Conservation (phyloP, 768 basidiomycete species). For the Suillus tomentosus region DNA sequence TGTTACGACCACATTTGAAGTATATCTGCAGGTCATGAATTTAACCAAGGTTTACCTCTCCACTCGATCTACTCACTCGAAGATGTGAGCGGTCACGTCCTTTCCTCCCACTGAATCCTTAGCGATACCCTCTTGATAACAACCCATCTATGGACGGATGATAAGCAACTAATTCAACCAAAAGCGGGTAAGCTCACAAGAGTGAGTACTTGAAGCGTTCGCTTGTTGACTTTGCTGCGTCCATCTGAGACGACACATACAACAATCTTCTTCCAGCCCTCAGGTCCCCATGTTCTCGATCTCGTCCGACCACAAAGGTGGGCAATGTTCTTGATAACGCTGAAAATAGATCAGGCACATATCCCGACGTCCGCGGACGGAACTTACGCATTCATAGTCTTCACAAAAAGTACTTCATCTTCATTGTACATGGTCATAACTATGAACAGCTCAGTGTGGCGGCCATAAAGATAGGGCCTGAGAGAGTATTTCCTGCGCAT, state of each 20-base stretch:
- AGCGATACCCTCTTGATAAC: slow-evolving; percentile 86
- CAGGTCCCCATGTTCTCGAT: slow-evolving; percentile 83
- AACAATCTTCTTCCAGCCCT: slow-evolving; percentile 90
- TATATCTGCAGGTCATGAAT: slow-evolving; percentile 51
- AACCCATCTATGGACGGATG: slow-evolving; percentile 62
- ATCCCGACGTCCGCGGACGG: slow-evolving; percentile 4
- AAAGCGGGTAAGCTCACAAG: slow-evolving; percentile 49
- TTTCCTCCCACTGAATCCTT: slow-evolving; percentile 88
- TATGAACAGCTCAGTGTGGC: slow-evolving; percentile 90
- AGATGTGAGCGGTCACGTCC: slow-evolving; percentile 92
- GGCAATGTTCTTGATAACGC: slow-evolving; percentile 85
- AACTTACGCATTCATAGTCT: slow-evolving; percentile 83
- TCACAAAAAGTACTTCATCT: slow-evolving; percentile 75
- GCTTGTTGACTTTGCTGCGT: slow-evolving; percentile 84
- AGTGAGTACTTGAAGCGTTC: slow-evolving; percentile 86
- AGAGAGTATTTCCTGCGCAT: slow-evolving; percentile 76
- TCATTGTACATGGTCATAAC: slow-evolving; percentile 98
- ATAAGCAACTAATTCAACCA: slow-evolving; percentile 7
- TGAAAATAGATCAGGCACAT: slow-evolving; percentile 28
- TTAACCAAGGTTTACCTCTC: neutral
- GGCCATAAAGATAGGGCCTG: slow-evolving; percentile 74
- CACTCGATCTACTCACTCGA: slow-evolving; percentile 57
- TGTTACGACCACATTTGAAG: slow-evolving; percentile 75
- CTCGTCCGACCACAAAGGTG: slow-evolving; percentile 70
- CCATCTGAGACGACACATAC: slow-evolving; percentile 89